Conservation (phyloP, 2,329 filamentous ascomycete species). For the Penicillium janthinellum region DNA sequence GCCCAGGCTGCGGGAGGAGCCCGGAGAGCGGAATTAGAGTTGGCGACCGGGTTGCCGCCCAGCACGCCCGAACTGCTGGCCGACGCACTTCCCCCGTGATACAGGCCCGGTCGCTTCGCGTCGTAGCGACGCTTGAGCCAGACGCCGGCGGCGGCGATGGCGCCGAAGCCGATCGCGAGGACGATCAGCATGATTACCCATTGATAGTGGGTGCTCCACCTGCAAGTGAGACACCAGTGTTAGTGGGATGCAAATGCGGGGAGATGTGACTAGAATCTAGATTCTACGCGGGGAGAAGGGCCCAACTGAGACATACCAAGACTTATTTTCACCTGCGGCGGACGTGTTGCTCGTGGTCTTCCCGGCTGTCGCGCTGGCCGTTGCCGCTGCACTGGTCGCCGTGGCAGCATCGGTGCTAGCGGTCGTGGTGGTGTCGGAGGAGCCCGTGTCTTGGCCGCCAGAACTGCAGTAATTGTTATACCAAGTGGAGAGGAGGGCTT, state of each 20-base stretch:
- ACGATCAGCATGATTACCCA: constrained; percentile 83
- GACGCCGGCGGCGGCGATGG: constrained; percentile 67
- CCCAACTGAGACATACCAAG: constrained; percentile 28
- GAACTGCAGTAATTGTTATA: constrained; percentile 65
- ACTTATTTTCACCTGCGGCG: constrained; percentile 15
- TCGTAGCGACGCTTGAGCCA: constrained; percentile 74
- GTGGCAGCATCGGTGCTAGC: constrained; percentile 22
- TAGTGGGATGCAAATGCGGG: background rate
- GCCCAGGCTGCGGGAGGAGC: constrained; percentile 21
- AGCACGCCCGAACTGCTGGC: constrained; percentile 28
- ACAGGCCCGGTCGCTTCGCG: constrained; percentile 53
- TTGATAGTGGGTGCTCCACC: constrained; percentile 63
- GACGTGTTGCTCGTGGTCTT: constrained; percentile 4
- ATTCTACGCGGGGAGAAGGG: background rate
- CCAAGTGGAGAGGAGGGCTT: constrained; percentile 67
- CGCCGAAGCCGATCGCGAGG: constrained; percentile 67
- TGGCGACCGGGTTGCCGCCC: constrained; percentile 15
- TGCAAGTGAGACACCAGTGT: constrained; percentile 8
- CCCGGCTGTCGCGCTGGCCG: constrained; percentile 11
- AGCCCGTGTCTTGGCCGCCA: constrained; percentile 41
- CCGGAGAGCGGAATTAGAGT: constrained; percentile 17
- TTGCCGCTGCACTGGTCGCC: constrained; percentile 26
- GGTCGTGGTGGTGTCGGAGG: constrained; percentile 28
- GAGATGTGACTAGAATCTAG: background rate
- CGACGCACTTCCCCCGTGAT: constrained; percentile 30